These are phyloP conservation scores for Nemania sp. DNA, from an alignment of 2,329 filamentous ascomycete genomes.

Conservation along the genomic window DNA sequence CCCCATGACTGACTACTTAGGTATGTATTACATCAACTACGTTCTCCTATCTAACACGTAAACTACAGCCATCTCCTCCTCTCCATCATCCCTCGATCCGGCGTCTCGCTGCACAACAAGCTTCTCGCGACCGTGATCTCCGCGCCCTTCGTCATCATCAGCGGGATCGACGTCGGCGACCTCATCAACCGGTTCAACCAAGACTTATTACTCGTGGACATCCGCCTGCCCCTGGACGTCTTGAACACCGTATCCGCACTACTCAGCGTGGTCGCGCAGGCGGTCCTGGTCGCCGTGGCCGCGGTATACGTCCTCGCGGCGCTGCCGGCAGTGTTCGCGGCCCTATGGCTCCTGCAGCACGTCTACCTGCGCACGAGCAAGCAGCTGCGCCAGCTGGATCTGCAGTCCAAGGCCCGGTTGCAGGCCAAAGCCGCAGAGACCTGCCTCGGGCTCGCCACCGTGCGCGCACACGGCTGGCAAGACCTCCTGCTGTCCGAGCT, in stretches of 20 bases:
- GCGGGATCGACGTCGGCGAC: slow-evolving; percentile 31
- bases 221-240: slow-evolving; percentile 23
- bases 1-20: no score
- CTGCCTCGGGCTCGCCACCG: slow-evolving; percentile 46
- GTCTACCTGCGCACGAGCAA: slow-evolving; percentile 52
- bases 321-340: slow-evolving; percentile 43
- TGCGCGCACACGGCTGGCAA: slow-evolving; percentile 52
- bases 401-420: slow-evolving; percentile 51
- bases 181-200: slow-evolving; percentile 36
- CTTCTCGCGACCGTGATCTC: slow-evolving; percentile 50
- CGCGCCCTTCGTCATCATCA: slow-evolving; percentile 30
- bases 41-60: not conserved
- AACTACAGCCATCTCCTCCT: slow-evolving; percentile 52
- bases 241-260: slow-evolving; percentile 25
- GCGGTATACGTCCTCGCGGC: slow-evolving; percentile 44
- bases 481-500: slow-evolving; percentile 39
- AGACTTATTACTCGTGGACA: slow-evolving; percentile 33
- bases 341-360: slow-evolving; percentile 46
- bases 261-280: slow-evolving; percentile 41
- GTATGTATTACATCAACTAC: no score
- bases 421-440: slow-evolving; percentile 51
- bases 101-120: slow-evolving; percentile 50
- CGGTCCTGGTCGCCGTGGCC: slow-evolving; percentile 45
- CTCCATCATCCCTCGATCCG: slow-evolving; percentile 42
- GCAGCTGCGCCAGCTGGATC: slow-evolving; percentile 50